Base-by-base conservation (phyloP, 768 basidiomycete genomes). In the Neoboletus magnificus region DNA sequence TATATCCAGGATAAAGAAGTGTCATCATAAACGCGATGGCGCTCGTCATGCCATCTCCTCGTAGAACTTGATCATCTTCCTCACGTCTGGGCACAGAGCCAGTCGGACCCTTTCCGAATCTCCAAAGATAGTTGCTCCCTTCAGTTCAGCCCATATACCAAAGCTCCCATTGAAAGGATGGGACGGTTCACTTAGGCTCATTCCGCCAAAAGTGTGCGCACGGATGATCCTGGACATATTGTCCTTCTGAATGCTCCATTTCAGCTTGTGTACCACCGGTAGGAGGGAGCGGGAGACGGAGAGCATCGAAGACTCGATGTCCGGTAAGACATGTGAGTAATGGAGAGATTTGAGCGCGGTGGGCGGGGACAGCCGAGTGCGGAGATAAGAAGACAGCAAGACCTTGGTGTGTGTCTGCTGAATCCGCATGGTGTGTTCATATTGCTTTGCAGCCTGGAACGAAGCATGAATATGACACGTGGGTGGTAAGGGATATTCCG, bases 181-280 rank as follows among this genome's bases (percentile, higher is more conserved):
- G 4, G 66, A 59, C 2, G 56, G 39, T 36, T 54, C 42, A 27
- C 44, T 55, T 46, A 27, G n/a, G 47, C 62, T 65, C 57, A 68
- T 67, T 35, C 72, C 67, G 48, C 77, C 74, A 36, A 50, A 63
- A 15, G 58, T 66, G 44, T 67, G 62, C 33, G 76, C 72, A 65
- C 83, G 80, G 52, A 88, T 75, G 56, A 80, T 68, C 66, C 77
- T 80, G 5, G 87, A 81, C 27, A 88, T 73, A 45, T 74, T 76
- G 63, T 89, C 89, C 13, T 78, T 76, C 63, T 84, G 82, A 46
- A 88, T 68, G 37, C 80, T 83, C 86, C 87, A 90, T 67, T 89
- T 89, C 57, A 90, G 76, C 64, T 80, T 75, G 54, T 81, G 83
- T 64, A 89, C 76, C 23, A 81, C 74, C 15, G 88, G 85, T 5